Percentiles rank a stretch among this genome's conserved stretches.
Conservation (phyloP, 164 flowering plant species). For the Pachysandra terminalis region DNA sequence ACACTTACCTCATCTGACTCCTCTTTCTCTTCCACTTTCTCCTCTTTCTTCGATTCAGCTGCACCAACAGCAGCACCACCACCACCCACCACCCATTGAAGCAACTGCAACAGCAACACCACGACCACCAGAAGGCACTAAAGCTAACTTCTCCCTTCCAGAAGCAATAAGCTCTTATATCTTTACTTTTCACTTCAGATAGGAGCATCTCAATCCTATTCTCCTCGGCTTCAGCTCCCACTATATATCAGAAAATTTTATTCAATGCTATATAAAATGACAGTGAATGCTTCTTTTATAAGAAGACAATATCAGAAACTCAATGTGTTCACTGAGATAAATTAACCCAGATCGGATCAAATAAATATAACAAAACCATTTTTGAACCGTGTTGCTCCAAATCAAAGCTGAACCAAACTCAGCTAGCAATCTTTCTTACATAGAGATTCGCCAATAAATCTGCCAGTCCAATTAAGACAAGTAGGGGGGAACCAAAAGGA, state of each 20-base stretch:
- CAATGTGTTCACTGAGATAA: too few species aligned
- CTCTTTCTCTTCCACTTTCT: conserved; percentile 27
- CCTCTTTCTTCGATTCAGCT: conserved; percentile 26
- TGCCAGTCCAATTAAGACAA: too few species aligned
- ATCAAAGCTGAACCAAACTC: too few species aligned
- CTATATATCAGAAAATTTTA: conserved; percentile 11
- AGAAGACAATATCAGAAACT: too few species aligned
- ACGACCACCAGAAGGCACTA: conserved; percentile 27
- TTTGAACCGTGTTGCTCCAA: too few species aligned
- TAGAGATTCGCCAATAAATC: too few species aligned
- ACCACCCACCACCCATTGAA: conserved; percentile 14
- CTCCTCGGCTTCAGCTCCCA: conserved; percentile 26
- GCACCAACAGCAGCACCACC: conserved; percentile 21
- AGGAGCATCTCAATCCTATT: conserved; percentile 19
- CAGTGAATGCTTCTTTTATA: too few species aligned
- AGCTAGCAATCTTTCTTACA: too few species aligned
- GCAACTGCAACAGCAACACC: conserved; percentile 16
- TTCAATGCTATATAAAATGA: too few species aligned
- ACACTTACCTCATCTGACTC: conserved; percentile 25
- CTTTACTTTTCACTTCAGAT: conserved; percentile 23
- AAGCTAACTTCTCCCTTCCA: conserved; percentile 27
- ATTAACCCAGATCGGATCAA: too few species aligned
- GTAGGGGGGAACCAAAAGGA: too few species aligned
- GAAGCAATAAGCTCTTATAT: conserved; percentile 25
- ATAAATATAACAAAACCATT: too few species aligned